phyloP scores from a whole-genome alignment of 371 early-diverging fungal species.

The Mortierella sp. region DNA sequence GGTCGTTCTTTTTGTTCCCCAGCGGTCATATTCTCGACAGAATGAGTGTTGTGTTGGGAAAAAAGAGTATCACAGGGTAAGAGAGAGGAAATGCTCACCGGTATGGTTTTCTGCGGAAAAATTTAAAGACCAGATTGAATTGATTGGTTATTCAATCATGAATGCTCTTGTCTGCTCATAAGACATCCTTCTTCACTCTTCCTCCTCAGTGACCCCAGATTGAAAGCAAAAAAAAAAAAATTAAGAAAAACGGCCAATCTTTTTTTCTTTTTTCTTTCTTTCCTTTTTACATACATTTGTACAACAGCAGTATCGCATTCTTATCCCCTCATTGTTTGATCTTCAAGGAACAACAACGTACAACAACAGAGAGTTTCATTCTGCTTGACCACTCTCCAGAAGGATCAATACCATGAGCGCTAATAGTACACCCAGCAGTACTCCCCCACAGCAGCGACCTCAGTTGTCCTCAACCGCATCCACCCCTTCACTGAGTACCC shows the following conservation, averaged over 20 bases:
- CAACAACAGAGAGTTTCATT: too few relatives aligned
- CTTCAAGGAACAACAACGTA: too few relatives aligned
- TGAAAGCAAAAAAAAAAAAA: background rate
- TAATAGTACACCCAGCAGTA: conserved; percentile 29
- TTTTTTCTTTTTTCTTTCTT: background rate
- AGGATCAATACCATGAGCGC: conserved; percentile 26
- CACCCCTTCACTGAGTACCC: conserved; percentile 18
- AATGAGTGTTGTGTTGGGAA: too few relatives aligned
- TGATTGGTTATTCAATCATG: background rate
- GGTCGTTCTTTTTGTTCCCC: conserved; percentile 5
- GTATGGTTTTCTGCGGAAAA: conserved; percentile 4
- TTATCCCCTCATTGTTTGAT: too few relatives aligned
- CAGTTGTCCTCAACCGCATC: conserved; percentile 16
- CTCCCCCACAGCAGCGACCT: conserved; percentile 26
- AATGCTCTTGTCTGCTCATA: background rate
- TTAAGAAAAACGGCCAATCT: conserved; percentile 3
- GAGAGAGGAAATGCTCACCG: background rate
- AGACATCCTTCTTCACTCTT: background rate
- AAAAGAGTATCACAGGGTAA: too few relatives aligned
- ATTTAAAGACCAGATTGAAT: background rate
- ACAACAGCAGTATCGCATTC: too few relatives aligned
- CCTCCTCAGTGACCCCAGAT: background rate
- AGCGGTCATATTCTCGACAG: background rate
- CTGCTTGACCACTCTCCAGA: background rate
- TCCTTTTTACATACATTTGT: background rate